phyloP scores from a whole-genome alignment of 805 yeast genomes.

The Saturnispora bothae region DNA sequence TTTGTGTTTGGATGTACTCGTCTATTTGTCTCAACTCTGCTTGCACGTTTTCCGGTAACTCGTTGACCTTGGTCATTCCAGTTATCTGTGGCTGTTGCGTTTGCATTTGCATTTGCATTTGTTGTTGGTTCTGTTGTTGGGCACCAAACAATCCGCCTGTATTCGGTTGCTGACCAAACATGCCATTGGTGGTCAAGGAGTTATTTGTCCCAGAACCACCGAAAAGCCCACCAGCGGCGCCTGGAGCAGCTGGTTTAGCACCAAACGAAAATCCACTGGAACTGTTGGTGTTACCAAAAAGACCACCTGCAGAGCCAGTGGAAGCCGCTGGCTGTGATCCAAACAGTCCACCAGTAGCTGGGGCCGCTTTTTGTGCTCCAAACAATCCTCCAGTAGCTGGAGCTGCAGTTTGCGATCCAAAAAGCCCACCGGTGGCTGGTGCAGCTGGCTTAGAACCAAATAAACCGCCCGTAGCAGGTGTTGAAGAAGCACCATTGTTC shows the following conservation, averaged over 20 bases:
- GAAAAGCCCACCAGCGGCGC: constrained; percentile 21
- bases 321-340: constrained; percentile 11
- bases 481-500: constrained; percentile 9
- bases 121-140: constrained; percentile 12
- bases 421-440: constrained; percentile 24
- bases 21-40: constrained; percentile 62
- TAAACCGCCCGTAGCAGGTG: constrained; percentile 11
- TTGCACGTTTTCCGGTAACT: constrained; percentile 61
- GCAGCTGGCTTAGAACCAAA: constrained; percentile 18
- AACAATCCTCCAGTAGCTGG: constrained; percentile 19
- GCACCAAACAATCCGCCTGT: constrained; percentile 6
- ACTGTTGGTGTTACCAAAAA: constrained; percentile 13
- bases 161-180: constrained; percentile 7
- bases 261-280: constrained; percentile 19
- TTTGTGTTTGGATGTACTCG: constrained; percentile 63
- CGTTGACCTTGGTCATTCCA: constrained; percentile 67
- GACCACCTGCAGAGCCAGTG: constrained; percentile 11
- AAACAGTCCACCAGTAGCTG: constrained; percentile 14
- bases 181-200: constrained; percentile 5
- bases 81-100: constrained; percentile 42
- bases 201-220: constrained; percentile 3
- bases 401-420: constrained; percentile 9
- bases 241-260: constrained; percentile 9
- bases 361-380: constrained; percentile 16
- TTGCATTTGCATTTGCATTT: constrained; percentile 26